A percentile compares a stretch with the other conserved stretches of the same genome.
Conservation (phyloP, 2,329 filamentous ascomycete genomes). For the Monosporascus cannonballus region DNA sequence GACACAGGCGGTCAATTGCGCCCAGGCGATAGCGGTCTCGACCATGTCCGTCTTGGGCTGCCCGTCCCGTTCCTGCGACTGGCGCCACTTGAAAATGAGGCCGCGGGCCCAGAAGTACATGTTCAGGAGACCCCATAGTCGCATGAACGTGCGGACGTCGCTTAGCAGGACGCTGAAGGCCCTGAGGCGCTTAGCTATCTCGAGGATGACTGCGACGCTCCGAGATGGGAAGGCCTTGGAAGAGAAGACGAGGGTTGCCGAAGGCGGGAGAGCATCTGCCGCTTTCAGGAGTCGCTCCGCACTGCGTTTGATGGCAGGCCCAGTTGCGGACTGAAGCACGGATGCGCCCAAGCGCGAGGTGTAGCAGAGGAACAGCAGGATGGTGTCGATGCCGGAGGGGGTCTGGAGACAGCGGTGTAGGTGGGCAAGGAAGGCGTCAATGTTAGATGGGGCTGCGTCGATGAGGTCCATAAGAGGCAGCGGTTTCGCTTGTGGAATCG, state of each 20-base stretch:
- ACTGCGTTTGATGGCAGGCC: constrained; percentile 50
- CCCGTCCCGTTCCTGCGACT: constrained; percentile 23
- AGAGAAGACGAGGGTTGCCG: constrained; percentile 38
- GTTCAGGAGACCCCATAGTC: constrained; percentile 71
- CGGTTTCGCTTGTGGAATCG: constrained; percentile 17
- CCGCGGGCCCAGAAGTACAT: constrained; percentile 62
- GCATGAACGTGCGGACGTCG: constrained; percentile 66
- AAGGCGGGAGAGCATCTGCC: constrained; percentile 44
- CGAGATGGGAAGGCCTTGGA: constrained; percentile 30
- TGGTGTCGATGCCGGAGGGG: constrained; percentile 61
- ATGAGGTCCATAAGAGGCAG: constrained; percentile 24
- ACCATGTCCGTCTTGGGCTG: constrained; percentile 31
- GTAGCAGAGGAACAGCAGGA: constrained; percentile 66
- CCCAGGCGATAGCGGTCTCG: constrained; percentile 50
- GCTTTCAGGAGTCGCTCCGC: constrained; percentile 47
- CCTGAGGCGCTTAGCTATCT: constrained; percentile 47
- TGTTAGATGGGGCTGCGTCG: constrained; percentile 30
- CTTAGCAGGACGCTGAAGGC: constrained; percentile 59
- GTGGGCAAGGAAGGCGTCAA: constrained; percentile 49
- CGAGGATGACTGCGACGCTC: constrained; percentile 38
- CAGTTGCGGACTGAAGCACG: constrained; percentile 45
- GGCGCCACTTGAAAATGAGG: constrained; percentile 33
- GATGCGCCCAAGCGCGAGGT: constrained; percentile 49
- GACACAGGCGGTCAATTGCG: constrained; percentile 62
- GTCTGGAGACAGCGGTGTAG: constrained; percentile 61